Base-by-base conservation (phyloP, 2,329 filamentous ascomycete species). In the Neocatenulostroma microsporum region DNA sequence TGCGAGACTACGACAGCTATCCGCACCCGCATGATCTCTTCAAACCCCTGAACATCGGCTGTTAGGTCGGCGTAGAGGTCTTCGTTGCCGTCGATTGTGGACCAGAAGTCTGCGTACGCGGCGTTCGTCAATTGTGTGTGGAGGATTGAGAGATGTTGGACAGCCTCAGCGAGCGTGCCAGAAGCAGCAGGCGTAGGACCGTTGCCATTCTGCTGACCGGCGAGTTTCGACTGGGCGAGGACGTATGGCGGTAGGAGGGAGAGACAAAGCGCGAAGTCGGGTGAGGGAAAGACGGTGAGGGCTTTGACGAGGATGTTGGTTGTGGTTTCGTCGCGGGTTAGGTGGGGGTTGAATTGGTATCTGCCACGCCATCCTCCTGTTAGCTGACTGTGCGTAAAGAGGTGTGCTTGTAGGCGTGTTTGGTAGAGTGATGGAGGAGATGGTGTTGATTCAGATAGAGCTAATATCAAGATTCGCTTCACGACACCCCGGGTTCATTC, bases 261-360 rank as follows among this genome's bases (percentile, higher is more conserved):
- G 45, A 98, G 81, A 56, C 84, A 83, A 55, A 96, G 85, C 54
- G 80, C 82, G 78, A 96, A 98, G 66, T 96, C 88, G 29, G 91
- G 80, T 14, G 84, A 88, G 48, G 91, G 91, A 74, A 98, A 98
- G 69, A 94, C 84, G 53, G 89, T 94, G 62, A 98, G 80, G 51
- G 88, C 77, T 74, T 96, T 98, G 73, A 94, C 88, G 63, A 98
- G 86, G 69, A 96, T 84, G 76, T 96, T 96, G 73, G 91, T 96
- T 66, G 91, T 87, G 59, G 89, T 86, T 67, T 98, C 91, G 60
- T 94, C 84, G 72, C 91, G 89, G 61, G 88, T 80, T 54, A 94
- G 85, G 72, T 96, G 88, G 35, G 91, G 91, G 78, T 98, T 98
- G 71, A 98, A 94, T 72, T 98, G 93, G 76, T 98, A 98, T 49